phyloP scores from a whole-genome alignment of 495 filamentous ascomycete genomes.

The Podospora fimiseda region DNA sequence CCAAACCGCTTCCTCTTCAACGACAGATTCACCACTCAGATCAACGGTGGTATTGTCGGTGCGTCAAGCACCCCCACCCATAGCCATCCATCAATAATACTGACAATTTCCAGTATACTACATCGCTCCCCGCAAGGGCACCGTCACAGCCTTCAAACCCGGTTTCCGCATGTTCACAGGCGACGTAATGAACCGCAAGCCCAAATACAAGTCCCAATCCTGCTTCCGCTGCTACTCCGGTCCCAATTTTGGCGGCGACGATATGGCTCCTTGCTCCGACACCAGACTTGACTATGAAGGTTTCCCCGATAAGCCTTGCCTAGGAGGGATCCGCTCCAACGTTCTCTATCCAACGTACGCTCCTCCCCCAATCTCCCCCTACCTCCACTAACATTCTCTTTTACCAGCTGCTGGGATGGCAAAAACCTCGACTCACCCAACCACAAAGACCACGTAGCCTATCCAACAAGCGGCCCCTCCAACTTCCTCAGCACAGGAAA shows the following conservation, averaged over 20 bases:
- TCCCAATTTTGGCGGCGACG: conserved; percentile 35
- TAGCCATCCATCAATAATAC: no score
- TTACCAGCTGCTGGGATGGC: conserved; percentile 33
- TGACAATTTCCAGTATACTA: conserved; percentile 34
- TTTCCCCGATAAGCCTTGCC: conserved; percentile 27
- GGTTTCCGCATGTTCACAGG: conserved; percentile 34
- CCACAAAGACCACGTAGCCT: conserved; percentile 38
- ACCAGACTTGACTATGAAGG: conserved; percentile 27
- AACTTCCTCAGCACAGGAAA: conserved; percentile 30
- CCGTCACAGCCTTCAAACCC: conserved; percentile 41
- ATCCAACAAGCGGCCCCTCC: conserved; percentile 28
- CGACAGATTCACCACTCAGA: conserved; percentile 39
- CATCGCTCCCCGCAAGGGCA: conserved; percentile 32
- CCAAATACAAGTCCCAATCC: conserved; percentile 29
- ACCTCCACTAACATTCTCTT: neutral
- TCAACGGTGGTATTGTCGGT: conserved; percentile 32
- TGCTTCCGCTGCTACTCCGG: conserved; percentile 41
- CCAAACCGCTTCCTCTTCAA: conserved; percentile 36
- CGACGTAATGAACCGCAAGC: conserved; percentile 25
- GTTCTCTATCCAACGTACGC: conserved; percentile 39
- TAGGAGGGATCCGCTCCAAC: conserved; percentile 38
- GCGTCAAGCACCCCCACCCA: neutral
- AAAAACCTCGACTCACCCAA: conserved; percentile 32
- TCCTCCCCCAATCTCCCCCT: neutral
- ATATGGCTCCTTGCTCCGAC: conserved; percentile 29